Base-by-base conservation (phyloP, 2,329 filamentous ascomycete genomes). In the Huntiella savannae region DNA sequence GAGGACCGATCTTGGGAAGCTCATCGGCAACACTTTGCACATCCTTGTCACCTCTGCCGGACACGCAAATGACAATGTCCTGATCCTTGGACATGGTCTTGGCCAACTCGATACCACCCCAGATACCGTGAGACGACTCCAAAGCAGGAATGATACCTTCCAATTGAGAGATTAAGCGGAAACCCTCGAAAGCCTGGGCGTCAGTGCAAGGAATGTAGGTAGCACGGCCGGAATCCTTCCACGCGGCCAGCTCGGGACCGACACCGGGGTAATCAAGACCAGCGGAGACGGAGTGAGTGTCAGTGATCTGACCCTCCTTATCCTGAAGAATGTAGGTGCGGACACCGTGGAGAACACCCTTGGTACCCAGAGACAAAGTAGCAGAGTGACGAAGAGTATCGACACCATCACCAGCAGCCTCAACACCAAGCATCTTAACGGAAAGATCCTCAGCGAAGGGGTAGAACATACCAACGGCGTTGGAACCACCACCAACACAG, bases 11-110 rank as follows among this genome's bases (percentile, higher is more conserved):
- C 54, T 72, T 82, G 13, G 88, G 88, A 58, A 98, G 65, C 64
- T 93, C 85, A 58, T 98, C 91, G 0, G 91, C 91, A 44, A 98
- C 88, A 57, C 84, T 93, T 73, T 98, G 87, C 49, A 98, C 91
- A 59, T 98, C 91, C 75, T 98, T 98, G 64, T 98, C 91, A 52
- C 91, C 91, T 55, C 91, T 71, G 6, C 91, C 91, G 58, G 82
- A 92, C 34, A 98, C 62, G 64, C 88, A 96, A 52, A 98, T 87
- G 50, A 98, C 88, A 22, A 98, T 66, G 57, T 96, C 86, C 64
- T 95, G 67, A 45, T 75, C 86, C 66, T 86, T 83, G 54, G 72
- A 71, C 84, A 95, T 87, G 49, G 79, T 84, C 76, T 93, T 95
- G 51, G 88, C 88, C 49, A 96, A 65, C 65, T 96, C 76, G 49